Percentiles rank a stretch among this genome's conserved stretches.
phyloP scores from a whole-genome alignment of 805 yeast genomes.

The Metschnikowia cubensis region DNA sequence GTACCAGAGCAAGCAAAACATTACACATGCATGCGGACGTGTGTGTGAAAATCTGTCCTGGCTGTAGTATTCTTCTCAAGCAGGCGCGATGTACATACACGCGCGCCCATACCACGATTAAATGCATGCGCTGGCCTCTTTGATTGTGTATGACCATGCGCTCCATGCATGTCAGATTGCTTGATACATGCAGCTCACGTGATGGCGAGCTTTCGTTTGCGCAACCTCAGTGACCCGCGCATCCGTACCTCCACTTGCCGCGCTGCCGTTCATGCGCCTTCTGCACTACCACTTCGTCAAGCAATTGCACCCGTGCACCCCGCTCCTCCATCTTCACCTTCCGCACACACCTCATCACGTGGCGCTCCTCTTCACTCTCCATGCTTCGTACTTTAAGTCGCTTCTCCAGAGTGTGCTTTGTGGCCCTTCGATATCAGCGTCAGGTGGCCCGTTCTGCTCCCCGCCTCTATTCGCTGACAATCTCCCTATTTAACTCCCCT shows the following conservation, averaged over 20 bases:
- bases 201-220: conserved; percentile 1
- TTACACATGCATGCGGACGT: conserved; percentile 4
- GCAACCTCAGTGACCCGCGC: conserved; percentile 3
- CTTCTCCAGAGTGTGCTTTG: background rate
- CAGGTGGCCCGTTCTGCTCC: background rate
- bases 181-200: conserved; percentile 2
- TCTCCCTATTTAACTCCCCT: background rate
- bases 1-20: conserved; percentile 4
- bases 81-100: conserved; percentile 1
- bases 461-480: background rate
- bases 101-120: conserved; percentile 1
- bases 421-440: background rate
- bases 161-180: conserved; percentile 7
- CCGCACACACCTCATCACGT: conserved; percentile 4
- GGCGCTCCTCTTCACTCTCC: background rate
- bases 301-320: background rate
- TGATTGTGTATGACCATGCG: conserved; percentile 3
- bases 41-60: conserved; percentile 6
- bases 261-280: background rate
- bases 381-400: background rate
- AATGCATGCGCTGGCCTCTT: conserved; percentile 5
- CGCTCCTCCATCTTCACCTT: background rate
- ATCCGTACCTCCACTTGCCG: background rate
- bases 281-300: background rate
- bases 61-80: conserved; percentile 6